Percentiles rank a stretch among this genome's conserved stretches.
Evolutionary conservation across 495 filamentous ascomycete species (phyloP).

Genomic region (Acidiella bohemica): DNA sequence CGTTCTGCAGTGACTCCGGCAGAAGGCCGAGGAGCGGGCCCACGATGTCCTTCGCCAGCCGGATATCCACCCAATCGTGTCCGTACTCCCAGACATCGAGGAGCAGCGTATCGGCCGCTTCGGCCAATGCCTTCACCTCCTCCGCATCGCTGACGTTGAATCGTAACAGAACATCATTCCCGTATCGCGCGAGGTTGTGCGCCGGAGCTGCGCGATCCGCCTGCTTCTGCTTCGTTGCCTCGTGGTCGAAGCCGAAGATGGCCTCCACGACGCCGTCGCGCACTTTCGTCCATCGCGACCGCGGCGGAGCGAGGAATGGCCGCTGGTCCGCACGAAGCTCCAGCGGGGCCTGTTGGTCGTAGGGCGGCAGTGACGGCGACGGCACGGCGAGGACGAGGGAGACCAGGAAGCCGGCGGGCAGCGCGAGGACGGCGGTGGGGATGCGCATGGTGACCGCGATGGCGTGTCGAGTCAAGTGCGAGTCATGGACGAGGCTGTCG

Average conservation of each 20-base stretch:
- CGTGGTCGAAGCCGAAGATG: conserved; percentile 2
- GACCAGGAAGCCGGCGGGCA: conserved; percentile 5
- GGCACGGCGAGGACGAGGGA: conserved; percentile 15
- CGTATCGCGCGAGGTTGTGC: conserved; percentile 43
- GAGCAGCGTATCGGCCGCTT: conserved; percentile 61
- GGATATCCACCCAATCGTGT: conserved; percentile 73
- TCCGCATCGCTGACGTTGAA: conserved; percentile 61
- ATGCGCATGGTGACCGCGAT: no score
- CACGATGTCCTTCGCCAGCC: conserved; percentile 64
- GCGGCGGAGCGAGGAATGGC: neutral
- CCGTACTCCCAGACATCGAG: conserved; percentile 86
- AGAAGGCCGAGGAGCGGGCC: conserved; percentile 71
- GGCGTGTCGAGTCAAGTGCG: no score
- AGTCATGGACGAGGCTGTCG: no score
- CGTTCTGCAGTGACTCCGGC: conserved; percentile 57
- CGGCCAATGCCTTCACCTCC: conserved; percentile 59
- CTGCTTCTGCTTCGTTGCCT: neutral
- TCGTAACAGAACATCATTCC: conserved; percentile 69
- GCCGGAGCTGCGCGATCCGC: conserved; percentile 2
- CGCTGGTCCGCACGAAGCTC: conserved; percentile 15
- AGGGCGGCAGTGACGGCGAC: no score
- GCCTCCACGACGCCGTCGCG: conserved; percentile 12
- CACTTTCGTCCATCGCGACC: conserved; percentile 9
- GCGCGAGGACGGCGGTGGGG: conserved; percentile 6
- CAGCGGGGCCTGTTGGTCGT: conserved; percentile 1